phyloP scores from a whole-genome alignment of 1,284 basidiomycete genomes.

The Boletus semigastroideus region DNA sequence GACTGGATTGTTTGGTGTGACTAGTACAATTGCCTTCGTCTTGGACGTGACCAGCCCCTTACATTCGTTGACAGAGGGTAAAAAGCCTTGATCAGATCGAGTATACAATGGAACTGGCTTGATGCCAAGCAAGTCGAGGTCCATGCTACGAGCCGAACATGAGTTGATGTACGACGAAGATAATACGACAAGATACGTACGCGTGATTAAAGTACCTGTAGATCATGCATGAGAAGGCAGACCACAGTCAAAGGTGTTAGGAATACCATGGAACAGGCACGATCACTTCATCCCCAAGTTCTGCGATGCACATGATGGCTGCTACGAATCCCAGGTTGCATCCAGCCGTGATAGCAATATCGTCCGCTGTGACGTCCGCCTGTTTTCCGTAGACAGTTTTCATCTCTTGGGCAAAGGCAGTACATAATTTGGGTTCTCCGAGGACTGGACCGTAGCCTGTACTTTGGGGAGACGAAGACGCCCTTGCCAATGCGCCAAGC shows the following conservation, averaged over 20 bases:
- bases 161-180: not conserved
- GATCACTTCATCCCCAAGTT: slow-evolving; percentile 74
- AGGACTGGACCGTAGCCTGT: slow-evolving; percentile 67
- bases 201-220: slow-evolving; percentile 77
- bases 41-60: slow-evolving; percentile 51
- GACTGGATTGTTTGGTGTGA: slow-evolving; percentile 76
- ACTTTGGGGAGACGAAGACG: slow-evolving; percentile 46
- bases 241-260: not conserved
- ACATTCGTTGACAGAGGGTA: slow-evolving; percentile 54
- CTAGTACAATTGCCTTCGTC: slow-evolving; percentile 72
- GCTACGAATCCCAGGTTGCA: slow-evolving; percentile 75
- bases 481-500: slow-evolving; percentile 49
- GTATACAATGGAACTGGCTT: slow-evolving; percentile 64
- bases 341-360: slow-evolving; percentile 65
- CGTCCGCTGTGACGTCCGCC: slow-evolving; percentile 49
- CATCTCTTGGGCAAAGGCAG: slow-evolving; percentile 67
- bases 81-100: slow-evolving; percentile 54
- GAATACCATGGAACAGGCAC: slow-evolving; percentile 74
- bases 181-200: slow-evolving; percentile 36
- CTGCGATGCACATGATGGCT: slow-evolving; percentile 63
- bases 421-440: slow-evolving; percentile 61
- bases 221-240: slow-evolving; percentile 10
- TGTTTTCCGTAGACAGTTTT: slow-evolving; percentile 54
- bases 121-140: slow-evolving; percentile 65
- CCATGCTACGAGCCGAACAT: slow-evolving; percentile 55